A percentile compares a stretch with the other conserved stretches of the same genome.
phyloP scores from a whole-genome alignment of 2,329 filamentous ascomycete genomes.

The Lizonia empirigonia region DNA sequence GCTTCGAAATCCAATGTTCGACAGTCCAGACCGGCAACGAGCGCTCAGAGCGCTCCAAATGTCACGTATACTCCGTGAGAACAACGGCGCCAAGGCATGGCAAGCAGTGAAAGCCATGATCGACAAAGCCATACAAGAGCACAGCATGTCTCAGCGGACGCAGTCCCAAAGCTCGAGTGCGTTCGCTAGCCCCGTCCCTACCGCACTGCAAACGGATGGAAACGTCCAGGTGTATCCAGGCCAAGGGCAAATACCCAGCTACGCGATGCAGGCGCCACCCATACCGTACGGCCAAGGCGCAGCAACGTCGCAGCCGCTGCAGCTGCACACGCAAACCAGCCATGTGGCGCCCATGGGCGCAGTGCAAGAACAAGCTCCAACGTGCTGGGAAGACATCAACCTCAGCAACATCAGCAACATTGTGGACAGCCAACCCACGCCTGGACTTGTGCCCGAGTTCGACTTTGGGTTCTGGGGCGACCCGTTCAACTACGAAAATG shows the following conservation, averaged over 20 bases:
- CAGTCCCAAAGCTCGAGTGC: conserved; percentile 25
- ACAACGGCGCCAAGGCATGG: conserved; percentile 46
- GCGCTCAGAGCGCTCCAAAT: conserved; percentile 43
- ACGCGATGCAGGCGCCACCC: conserved; percentile 17
- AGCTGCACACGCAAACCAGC: conserved; percentile 6
- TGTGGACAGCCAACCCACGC: conserved; percentile 30
- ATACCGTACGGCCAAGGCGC: conserved; percentile 10
- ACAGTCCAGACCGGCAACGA: conserved; percentile 42
- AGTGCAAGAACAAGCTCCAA: conserved; percentile 20
- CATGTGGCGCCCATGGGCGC: conserved; percentile 17
- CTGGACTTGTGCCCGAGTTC: conserved; percentile 42
- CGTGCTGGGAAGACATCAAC: conserved; percentile 44
- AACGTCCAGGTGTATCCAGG: conserved; percentile 24
- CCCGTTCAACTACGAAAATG: conserved; percentile 43
- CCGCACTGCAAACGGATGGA: conserved; percentile 15
- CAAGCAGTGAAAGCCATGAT: conserved; percentile 47
- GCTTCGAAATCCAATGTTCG: conserved; percentile 46
- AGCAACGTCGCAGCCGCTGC: conserved; percentile 8
- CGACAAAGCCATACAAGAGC: conserved; percentile 40
- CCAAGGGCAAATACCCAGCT: conserved; percentile 24
- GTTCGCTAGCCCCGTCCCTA: conserved; percentile 21
- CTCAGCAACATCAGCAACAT: conserved; percentile 44
- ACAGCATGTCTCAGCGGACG: conserved; percentile 23
- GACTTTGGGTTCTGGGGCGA: conserved; percentile 50
- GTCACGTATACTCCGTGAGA: conserved; percentile 40